Evolutionary conservation across 1,284 basidiomycete species (phyloP).

Genomic region (Tilletia walkeri): DNA sequence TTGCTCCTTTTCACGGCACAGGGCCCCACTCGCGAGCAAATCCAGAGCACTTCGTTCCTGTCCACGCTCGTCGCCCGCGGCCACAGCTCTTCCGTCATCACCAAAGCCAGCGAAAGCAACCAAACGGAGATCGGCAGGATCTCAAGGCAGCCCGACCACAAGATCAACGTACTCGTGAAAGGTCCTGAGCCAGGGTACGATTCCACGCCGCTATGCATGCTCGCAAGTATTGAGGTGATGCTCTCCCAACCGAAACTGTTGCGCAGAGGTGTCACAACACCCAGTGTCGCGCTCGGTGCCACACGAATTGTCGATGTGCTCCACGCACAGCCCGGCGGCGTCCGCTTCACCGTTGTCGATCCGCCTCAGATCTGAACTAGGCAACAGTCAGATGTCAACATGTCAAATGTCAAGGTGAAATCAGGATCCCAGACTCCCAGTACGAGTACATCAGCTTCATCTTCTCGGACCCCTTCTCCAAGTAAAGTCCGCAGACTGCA

Average conservation of each 20-base stretch:
- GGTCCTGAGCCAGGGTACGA: constrained; percentile 23
- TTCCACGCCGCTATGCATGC: constrained; percentile 7
- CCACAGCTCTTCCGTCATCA: background rate
- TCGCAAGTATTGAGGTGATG: constrained; percentile 12
- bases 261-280: background rate
- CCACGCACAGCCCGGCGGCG: background rate
- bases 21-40: constrained; percentile 25
- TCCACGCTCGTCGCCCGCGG: constrained; percentile 24
- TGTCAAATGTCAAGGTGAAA: background rate
- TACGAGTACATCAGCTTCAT: background rate
- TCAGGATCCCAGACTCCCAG: too few relatives aligned
- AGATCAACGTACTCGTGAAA: constrained; percentile 15
- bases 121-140: background rate
- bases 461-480: too few relatives aligned
- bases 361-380: constrained; percentile 6
- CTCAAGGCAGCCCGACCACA: constrained; percentile 6
- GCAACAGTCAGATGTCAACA: background rate
- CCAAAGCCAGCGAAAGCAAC: background rate
- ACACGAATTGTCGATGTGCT: constrained; percentile 6
- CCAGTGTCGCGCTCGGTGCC: background rate
- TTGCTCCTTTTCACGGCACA: background rate
- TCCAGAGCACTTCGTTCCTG: constrained; percentile 20
- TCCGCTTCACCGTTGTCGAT: constrained; percentile 8
- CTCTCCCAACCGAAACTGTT: constrained; percentile 1
- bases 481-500: too few relatives aligned